phyloP scores from a whole-genome alignment of 768 basidiomycete species.

The Boletus huronensis region DNA sequence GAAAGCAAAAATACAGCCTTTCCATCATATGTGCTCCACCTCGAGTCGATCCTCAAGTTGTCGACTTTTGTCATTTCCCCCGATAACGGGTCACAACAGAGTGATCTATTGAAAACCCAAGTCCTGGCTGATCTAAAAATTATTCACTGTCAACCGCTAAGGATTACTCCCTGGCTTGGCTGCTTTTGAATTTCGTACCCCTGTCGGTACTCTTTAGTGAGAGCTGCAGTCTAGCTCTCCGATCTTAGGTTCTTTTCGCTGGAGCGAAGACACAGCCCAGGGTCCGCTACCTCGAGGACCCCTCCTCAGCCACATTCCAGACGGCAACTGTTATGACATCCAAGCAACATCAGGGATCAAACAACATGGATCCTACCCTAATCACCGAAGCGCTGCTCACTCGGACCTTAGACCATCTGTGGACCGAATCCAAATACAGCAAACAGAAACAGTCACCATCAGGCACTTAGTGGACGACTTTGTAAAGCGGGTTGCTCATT shows the following conservation, averaged over 20 bases:
- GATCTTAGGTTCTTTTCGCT: neutral
- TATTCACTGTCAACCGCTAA: neutral
- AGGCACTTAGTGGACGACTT: too few relatives aligned
- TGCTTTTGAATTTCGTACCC: neutral
- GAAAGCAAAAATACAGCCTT: neutral
- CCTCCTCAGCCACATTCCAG: neutral
- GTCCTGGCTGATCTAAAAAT: neutral
- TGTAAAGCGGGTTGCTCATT: too few relatives aligned
- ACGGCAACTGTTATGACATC: neutral
- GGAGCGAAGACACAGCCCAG: neutral
- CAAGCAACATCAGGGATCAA: neutral
- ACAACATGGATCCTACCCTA: neutral
- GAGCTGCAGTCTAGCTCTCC: neutral
- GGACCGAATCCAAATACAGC: neutral
- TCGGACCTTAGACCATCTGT: neutral
- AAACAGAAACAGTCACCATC: too few relatives aligned
- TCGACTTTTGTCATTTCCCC: neutral
- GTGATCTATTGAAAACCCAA: neutral
- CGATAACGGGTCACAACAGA: neutral
- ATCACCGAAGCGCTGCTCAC: neutral
- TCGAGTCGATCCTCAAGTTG: neutral
- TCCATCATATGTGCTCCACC: neutral
- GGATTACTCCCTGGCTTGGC: neutral
- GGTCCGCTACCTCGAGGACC: too few relatives aligned
- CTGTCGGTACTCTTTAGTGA: neutral